Conservation (phyloP, 371 early-diverging fungal species). For the Apophysomyces ossiformis region DNA sequence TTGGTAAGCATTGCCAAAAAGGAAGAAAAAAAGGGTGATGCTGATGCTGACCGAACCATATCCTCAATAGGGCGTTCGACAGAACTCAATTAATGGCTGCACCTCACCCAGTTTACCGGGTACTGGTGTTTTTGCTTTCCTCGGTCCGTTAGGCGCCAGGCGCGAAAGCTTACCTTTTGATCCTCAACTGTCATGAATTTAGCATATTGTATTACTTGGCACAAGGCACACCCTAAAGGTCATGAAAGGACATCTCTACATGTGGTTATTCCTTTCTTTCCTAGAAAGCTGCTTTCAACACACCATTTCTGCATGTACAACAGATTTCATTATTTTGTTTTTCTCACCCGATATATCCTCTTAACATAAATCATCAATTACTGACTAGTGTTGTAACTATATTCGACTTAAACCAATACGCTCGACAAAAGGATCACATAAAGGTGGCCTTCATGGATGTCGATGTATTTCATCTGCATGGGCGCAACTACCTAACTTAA, state of each 20-base stretch:
- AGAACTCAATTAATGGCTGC: conserved; percentile 13
- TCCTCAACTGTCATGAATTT: conserved; percentile 21
- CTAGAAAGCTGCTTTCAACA: not conserved
- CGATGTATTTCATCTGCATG: too few species aligned
- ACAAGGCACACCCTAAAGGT: not conserved
- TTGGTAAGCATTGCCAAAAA: conserved; percentile 30
- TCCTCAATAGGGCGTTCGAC: conserved; percentile 14
- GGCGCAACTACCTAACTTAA: too few species aligned
- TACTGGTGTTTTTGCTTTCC: not conserved
- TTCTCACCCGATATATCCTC: not conserved
- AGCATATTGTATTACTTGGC: conserved; percentile 6
- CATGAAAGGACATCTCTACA: not conserved
- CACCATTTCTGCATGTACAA: conserved; percentile 8
- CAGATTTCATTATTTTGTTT: not conserved
- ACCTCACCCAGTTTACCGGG: not conserved
- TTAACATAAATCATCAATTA: not conserved
- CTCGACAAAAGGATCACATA: too few species aligned
- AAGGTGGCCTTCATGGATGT: too few species aligned
- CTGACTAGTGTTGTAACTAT: too few species aligned
- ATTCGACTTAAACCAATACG: too few species aligned
- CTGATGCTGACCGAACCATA: not conserved
- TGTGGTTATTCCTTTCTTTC: not conserved
- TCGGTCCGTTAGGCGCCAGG: conserved; percentile 15
- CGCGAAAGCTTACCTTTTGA: conserved; percentile 25
- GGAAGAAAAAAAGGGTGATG: not conserved